These are phyloP conservation scores for Citrullus amarus DNA, from an alignment of 306 rosid species.

Conservation along the genomic window DNA sequence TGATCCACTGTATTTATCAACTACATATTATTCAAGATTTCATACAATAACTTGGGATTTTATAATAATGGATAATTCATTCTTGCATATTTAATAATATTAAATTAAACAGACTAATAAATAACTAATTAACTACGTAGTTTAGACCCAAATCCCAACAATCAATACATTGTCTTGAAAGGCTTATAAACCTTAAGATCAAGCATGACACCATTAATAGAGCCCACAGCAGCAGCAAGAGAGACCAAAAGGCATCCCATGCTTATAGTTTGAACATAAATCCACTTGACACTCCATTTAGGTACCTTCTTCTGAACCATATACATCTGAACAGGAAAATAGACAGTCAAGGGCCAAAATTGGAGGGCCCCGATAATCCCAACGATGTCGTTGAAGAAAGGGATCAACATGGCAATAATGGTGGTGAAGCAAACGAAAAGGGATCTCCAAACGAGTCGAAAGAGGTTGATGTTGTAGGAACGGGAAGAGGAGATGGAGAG, in stretches of 20 bases:
- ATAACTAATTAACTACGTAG: too few relatives aligned
- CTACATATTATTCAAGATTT: too few relatives aligned
- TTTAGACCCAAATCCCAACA: too few relatives aligned
- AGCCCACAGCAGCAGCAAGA: slow-evolving; percentile 36
- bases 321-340: slow-evolving; percentile 54
- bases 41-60: too few relatives aligned
- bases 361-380: slow-evolving; percentile 41
- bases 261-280: slow-evolving; percentile 19
- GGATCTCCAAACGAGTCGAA: slow-evolving; percentile 35
- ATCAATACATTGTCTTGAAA: slow-evolving; percentile 15
- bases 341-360: slow-evolving; percentile 53
- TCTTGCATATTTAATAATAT: too few relatives aligned
- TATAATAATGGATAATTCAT: too few relatives aligned
- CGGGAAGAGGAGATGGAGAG: slow-evolving; percentile 23
- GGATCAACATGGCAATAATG: slow-evolving; percentile 25
- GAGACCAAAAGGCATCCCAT: slow-evolving; percentile 29
- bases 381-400: slow-evolving; percentile 50
- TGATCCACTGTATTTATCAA: too few relatives aligned
- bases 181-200: slow-evolving; percentile 29
- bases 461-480: slow-evolving; percentile 22
- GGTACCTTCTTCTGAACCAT: slow-evolving; percentile 25
- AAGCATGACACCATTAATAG: slow-evolving; percentile 29
- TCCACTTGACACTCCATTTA: slow-evolving; percentile 30
- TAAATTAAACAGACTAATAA: too few relatives aligned
- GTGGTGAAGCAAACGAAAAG: slow-evolving; percentile 22